A percentile compares a stretch with the other conserved stretches of the same genome.
phyloP scores from a whole-genome alignment of 352 stramenopile genomes.

The Pilasporangium apinafurcum region DNA sequence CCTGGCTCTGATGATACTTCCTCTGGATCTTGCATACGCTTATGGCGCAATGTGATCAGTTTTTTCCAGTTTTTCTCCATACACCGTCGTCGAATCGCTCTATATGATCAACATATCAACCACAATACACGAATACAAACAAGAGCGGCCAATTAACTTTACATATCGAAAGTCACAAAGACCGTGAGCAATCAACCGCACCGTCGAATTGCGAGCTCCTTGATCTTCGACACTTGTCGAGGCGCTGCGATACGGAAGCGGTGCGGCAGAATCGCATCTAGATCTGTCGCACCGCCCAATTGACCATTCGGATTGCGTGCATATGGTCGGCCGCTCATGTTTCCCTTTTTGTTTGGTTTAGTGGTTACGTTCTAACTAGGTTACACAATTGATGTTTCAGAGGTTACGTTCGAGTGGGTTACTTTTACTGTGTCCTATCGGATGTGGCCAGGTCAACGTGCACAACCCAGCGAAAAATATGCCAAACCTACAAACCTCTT shows the following conservation, averaged over 20 bases:
- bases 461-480: too few relatives aligned
- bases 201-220: conserved; percentile 48
- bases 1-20: neutral
- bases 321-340: conserved; percentile 71
- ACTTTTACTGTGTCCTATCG: too few relatives aligned
- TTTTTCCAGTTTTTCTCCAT: conserved; percentile 84
- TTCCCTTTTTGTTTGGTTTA: neutral
- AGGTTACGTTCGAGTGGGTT: too few relatives aligned
- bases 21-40: conserved; percentile 14
- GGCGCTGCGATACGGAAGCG: conserved; percentile 34
- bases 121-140: neutral
- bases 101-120: conserved; percentile 11
- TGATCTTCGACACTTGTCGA: conserved; percentile 11
- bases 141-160: neutral
- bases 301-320: conserved; percentile 42
- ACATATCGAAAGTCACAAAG: too few relatives aligned
- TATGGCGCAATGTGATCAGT: conserved; percentile 46
- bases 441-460: too few relatives aligned
- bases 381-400: too few relatives aligned
- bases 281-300: conserved; percentile 39
- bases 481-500: too few relatives aligned
- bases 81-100: conserved; percentile 52
- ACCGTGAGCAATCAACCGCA: conserved; percentile 10
- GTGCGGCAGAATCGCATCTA: conserved; percentile 57
- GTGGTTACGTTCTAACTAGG: neutral